Percentiles rank a stretch among this genome's conserved stretches.
phyloP scores from a whole-genome alignment of 805 yeast species.

The Peterozyma toletana region DNA sequence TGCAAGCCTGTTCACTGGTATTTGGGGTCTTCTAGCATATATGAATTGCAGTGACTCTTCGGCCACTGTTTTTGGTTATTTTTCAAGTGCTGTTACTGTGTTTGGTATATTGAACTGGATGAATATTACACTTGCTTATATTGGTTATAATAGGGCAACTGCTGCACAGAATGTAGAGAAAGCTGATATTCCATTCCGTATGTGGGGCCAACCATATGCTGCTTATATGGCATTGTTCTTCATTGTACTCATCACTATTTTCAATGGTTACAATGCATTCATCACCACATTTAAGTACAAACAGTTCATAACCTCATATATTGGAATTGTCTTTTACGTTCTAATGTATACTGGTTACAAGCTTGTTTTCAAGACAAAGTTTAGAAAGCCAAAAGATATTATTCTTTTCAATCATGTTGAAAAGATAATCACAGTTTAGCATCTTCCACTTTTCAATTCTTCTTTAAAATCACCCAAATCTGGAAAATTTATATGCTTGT shows the following conservation, averaged over 20 bases:
- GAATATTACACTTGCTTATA: constrained; percentile 34
- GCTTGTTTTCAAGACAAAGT: too few species aligned
- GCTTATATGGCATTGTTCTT: constrained; percentile 31
- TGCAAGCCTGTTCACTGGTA: constrained; percentile 28
- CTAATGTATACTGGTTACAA: constrained; percentile 54
- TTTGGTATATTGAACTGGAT: constrained; percentile 38
- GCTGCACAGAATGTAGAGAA: constrained; percentile 34
- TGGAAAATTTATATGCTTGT: too few species aligned
- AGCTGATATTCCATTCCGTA: constrained; percentile 28
- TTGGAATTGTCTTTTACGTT: constrained; percentile 53
- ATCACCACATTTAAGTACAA: constrained; percentile 43
- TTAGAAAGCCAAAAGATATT: too few species aligned
- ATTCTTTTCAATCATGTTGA: too few species aligned
- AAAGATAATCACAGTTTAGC: too few species aligned
- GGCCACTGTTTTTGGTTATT: constrained; percentile 29
- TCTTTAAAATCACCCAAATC: too few species aligned
- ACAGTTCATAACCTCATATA: constrained; percentile 59
- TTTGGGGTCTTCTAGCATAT: constrained; percentile 32
- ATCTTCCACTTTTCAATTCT: too few species aligned
- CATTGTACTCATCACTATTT: constrained; percentile 26
- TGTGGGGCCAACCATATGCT: constrained; percentile 42
- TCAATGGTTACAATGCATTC: constrained; percentile 37
- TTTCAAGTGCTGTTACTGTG: too few species aligned
- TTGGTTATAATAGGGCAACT: constrained; percentile 36
- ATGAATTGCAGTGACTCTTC: constrained; percentile 34